Conservation (phyloP, 139 green algal species). For the Tetraselmis chui region DNA sequence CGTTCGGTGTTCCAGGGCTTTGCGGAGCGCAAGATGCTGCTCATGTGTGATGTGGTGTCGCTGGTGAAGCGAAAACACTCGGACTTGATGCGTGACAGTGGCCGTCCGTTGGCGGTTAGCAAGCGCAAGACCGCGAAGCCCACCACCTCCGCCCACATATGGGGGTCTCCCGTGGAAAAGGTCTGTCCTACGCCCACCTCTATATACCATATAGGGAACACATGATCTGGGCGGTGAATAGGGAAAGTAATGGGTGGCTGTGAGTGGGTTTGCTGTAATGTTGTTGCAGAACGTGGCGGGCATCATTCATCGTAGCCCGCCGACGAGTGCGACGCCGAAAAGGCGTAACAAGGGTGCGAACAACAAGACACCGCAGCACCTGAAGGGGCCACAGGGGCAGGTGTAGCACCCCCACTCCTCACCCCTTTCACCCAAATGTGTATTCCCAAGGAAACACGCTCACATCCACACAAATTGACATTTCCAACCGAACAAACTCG, state of each 20-base stretch:
- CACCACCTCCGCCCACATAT: neutral
- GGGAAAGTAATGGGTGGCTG: too few relatives aligned
- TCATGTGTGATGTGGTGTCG: neutral
- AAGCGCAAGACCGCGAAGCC: neutral
- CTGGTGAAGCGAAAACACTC: neutral
- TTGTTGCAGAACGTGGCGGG: neutral
- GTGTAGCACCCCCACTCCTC: neutral
- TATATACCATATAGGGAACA: too few relatives aligned
- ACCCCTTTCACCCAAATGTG: too few relatives aligned
- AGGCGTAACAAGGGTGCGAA: neutral
- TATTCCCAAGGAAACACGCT: too few relatives aligned
- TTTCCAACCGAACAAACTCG: too few relatives aligned
- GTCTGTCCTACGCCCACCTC: neutral
- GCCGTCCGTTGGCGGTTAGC: too few relatives aligned
- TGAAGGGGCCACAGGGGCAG: neutral
- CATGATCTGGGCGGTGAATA: too few relatives aligned
- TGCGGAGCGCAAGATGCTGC: conserved; percentile 1
- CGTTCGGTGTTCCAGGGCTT: neutral
- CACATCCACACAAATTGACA: too few relatives aligned
- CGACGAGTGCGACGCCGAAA: neutral
- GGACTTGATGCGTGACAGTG: neutral
- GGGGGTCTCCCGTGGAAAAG: neutral
- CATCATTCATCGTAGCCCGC: neutral
- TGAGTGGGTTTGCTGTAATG: too few relatives aligned
- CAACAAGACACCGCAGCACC: neutral